phyloP scores from a whole-genome alignment of 305 asterid genomes.

The Fraxinus dipetala region DNA sequence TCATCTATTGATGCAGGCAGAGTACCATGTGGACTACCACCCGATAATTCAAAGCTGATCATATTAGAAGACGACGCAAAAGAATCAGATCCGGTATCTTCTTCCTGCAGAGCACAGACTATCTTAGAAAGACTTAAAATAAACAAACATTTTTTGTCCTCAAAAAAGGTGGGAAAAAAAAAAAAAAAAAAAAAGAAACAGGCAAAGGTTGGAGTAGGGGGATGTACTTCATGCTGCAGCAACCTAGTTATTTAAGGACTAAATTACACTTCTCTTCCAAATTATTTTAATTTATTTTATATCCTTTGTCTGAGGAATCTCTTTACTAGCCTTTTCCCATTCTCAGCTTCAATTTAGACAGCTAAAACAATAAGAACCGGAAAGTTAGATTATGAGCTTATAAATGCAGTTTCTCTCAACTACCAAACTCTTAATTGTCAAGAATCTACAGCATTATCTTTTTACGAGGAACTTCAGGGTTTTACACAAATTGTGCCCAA shows the following conservation, averaged over 20 bases:
- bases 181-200: background rate
- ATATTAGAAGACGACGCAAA: slow-evolving; percentile 67
- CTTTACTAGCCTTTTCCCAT: background rate
- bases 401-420: background rate
- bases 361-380: background rate
- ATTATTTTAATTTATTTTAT: background rate
- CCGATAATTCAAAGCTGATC: slow-evolving; percentile 70
- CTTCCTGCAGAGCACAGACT: slow-evolving; percentile 39
- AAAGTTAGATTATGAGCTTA: background rate
- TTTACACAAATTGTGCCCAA: background rate
- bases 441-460: background rate
- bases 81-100: slow-evolving; percentile 44
- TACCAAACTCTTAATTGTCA: background rate
- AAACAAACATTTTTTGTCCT: background rate
- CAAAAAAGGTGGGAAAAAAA: background rate
- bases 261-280: background rate
- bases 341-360: background rate
- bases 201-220: background rate
- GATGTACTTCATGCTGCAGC: background rate
- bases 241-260: background rate
- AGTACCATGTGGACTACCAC: slow-evolving; percentile 47
- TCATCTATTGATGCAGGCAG: slow-evolving; percentile 53
- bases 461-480: background rate
- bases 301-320: background rate
- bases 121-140: background rate